Evolutionary conservation across 2,329 filamentous ascomycete genomes (phyloP), one percentile per base, ranked within the genome.

Genomic region (Xylaria polymorpha): DNA sequence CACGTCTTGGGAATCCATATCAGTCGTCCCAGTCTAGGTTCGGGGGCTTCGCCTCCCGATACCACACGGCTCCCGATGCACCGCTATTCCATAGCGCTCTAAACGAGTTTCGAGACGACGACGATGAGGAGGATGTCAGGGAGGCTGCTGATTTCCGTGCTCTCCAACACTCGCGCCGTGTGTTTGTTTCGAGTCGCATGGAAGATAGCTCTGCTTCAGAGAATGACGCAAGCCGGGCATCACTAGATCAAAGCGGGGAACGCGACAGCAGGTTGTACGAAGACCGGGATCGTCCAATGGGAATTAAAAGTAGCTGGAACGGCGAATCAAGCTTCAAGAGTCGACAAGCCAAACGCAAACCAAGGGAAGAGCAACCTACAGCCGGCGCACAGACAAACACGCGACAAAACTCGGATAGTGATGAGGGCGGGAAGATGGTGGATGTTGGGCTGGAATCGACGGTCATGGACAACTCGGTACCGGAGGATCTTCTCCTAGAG

Each of bases 71-170:
- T 22, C 91, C 93, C 67, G 92, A 94, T 74, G 94, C 95, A 10
- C 96, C 96, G 64, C 85, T 99, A n/a, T 98, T 99, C 80, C 94
- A 96, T 81, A 97, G 94, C 77, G 91, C 93, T 4, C 88, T 94
- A 18, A 94, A 97, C 79, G 94, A 97, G 77, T 96, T 97, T 72
- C 90, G 92, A 70, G 94, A 98, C 80, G 93, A 97, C 77, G 94
- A 98, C 72, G 95, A 98, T 70, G 94, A 98, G 70, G 94, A 96
- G 79, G 92, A 93, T 75, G 94, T 97, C 80, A 91, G 93, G 63
- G 95, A 98, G 78, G 93, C 95, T 41, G 94, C 94, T n/a, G 96
- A 98, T 81, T 90, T 96, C 73, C 97, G 94, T 81, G 95, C 95
- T 6, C 84, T 99, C 66, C 94, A 98, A 80, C 88, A 92, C 74